phyloP scores from a whole-genome alignment of 148 eudicot genomes.

The Fagopyrum homotropicum region DNA sequence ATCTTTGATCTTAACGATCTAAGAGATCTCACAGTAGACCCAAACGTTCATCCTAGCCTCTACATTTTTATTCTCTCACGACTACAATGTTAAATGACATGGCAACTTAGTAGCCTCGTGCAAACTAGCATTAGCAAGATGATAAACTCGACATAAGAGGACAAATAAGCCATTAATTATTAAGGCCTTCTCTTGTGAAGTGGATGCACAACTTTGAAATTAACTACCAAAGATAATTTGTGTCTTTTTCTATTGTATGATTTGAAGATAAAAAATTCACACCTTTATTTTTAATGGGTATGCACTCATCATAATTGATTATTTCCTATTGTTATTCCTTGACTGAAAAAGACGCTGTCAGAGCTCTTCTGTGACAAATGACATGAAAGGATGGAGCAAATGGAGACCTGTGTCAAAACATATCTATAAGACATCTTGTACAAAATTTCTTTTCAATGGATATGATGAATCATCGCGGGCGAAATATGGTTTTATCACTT shows the following conservation, averaged over 20 bases:
- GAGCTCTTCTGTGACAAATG: conserved; percentile 86
- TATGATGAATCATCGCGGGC: conserved; percentile 33
- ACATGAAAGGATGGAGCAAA: conserved; percentile 94
- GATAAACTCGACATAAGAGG: background rate
- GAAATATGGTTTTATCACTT: conserved; percentile 81
- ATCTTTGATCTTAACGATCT: conserved; percentile 59
- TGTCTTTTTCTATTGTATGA: background rate
- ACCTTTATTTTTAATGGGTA: conserved; percentile 75
- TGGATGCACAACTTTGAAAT: background rate
- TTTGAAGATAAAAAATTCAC: conserved; percentile 5
- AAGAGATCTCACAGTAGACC: conserved; percentile 59
- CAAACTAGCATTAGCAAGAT: background rate
- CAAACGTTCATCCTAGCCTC: conserved; percentile 71
- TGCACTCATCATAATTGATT: conserved; percentile 68
- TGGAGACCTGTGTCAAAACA: conserved; percentile 83
- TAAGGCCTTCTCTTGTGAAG: no score
- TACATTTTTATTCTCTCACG: conserved; percentile 63
- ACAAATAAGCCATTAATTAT: no score
- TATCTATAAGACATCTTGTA: conserved; percentile 73
- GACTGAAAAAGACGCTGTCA: conserved; percentile 95
- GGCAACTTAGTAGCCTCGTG: background rate
- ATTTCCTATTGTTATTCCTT: conserved; percentile 44
- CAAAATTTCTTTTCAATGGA: conserved; percentile 46
- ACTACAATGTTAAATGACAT: conserved; percentile 30
- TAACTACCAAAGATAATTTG: background rate